phyloP scores from a whole-genome alignment of 148 eudicot genomes.

The Persicaria tinctoria region DNA sequence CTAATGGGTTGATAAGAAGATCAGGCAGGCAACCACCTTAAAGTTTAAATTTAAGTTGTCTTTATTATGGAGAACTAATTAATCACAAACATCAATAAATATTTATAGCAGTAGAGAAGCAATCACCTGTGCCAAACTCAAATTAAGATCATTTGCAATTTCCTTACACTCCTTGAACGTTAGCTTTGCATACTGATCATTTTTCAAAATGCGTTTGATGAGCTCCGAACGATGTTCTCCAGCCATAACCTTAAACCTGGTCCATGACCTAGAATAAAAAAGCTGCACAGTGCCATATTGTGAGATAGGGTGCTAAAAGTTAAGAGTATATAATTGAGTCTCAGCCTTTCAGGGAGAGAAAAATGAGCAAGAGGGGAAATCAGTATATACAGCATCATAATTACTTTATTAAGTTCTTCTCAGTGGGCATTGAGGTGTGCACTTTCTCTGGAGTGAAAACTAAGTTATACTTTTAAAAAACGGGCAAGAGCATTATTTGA shows the following conservation, averaged over 20 bases:
- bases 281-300: constrained; percentile 40
- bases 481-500: background rate
- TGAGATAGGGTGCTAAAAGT: background rate
- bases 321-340: background rate
- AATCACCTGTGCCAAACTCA: constrained; percentile 82
- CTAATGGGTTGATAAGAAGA: background rate
- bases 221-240: constrained; percentile 87
- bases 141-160: constrained; percentile 77
- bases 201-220: constrained; percentile 51
- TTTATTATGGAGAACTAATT: background rate
- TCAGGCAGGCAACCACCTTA: background rate
- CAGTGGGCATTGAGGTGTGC: background rate
- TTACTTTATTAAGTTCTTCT: background rate
- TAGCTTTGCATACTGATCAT: constrained; percentile 54
- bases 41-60: background rate
- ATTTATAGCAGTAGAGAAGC: background rate
- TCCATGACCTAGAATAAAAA: constrained; percentile 70
- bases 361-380: background rate
- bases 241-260: constrained; percentile 72
- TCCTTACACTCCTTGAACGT: constrained; percentile 66
- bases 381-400: background rate
- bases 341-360: background rate
- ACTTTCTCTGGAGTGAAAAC: background rate
- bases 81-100: background rate
- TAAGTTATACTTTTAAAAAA: background rate